These are phyloP conservation scores for Metschnikowia anglica DNA, from an alignment of 805 yeast genomes.

Conservation along the genomic window DNA sequence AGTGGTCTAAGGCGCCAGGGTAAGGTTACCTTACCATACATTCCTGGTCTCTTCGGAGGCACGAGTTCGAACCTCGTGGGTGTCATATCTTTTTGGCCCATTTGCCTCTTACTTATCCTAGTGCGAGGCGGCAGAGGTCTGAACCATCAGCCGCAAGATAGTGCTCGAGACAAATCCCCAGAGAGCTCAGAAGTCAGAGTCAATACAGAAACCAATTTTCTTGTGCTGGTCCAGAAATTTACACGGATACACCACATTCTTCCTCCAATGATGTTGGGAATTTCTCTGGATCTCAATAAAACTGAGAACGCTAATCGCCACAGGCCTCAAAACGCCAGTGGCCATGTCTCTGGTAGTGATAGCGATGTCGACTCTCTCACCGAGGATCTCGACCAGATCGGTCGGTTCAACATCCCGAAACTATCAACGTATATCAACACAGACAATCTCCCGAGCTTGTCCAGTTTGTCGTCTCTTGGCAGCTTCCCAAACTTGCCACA, in stretches of 20 bases:
- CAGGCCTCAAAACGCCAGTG: background rate
- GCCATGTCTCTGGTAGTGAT: constrained; percentile 11
- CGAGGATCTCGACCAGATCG: constrained; percentile 52
- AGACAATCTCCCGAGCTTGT: constrained; percentile 22
- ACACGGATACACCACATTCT: no score
- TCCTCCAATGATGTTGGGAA: no score
- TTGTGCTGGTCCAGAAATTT: no score
- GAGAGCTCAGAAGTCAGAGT: no score
- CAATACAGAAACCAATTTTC: no score
- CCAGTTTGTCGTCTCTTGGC: constrained; percentile 23
- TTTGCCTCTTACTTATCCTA: no score
- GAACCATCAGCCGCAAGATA: no score
- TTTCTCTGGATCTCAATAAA: background rate
- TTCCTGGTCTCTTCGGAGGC: constrained; percentile 1
- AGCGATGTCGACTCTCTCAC: constrained; percentile 36
- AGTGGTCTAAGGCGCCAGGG: constrained; percentile 1
- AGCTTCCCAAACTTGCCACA: constrained; percentile 26
- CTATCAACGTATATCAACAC: constrained; percentile 13
- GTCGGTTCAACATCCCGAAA: constrained; percentile 36
- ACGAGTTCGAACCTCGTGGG: constrained; percentile 1
- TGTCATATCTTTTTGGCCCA: background rate
- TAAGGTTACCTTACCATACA: constrained; percentile 1
- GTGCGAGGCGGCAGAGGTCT: no score
- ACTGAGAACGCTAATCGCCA: background rate
- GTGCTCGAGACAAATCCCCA: no score